Evolutionary conservation across 768 basidiomycete genomes (phyloP), one percentile per base, ranked within the genome.

Genomic region (Amanita rubescens): DNA sequence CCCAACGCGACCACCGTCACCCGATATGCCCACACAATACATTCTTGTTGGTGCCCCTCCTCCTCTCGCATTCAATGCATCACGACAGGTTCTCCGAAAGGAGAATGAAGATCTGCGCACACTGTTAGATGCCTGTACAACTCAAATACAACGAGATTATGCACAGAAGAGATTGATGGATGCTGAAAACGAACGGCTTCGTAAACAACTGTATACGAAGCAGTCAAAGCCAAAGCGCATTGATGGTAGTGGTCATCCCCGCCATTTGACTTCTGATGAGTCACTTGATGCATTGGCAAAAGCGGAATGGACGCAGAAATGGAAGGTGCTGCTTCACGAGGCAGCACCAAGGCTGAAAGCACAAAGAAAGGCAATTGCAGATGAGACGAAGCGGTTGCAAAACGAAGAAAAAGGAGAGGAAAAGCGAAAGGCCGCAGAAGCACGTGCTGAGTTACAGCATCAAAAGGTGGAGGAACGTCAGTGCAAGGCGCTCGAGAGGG

Each of bases 101-200:
- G 39, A 41, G 19, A 41, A 41, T 20, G 19, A 41, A 5, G 19
- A 5, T 15, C 5, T 41, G 19, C 6, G 39, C 14, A 14, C 25
- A 25, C 8, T 47, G 20, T 6, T 17, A 19, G 6, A 25, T 5
- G 30, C 24, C 12, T 7, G 45, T 47, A 15, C 7, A 6, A 12
- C 22, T 17, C 24, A n/a, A n/a, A n/a, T 68, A 24, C 58, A 59
- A 22, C 37, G 20, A 5, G 64, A 63, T 22, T 55, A 60, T 22
- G 62, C 65, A 6, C 55, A 49, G 22, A 65, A 56, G 54, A 38
- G 51, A 37, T 51, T 69, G 5, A 67, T 69, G 63, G 65, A 67
- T 24, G 30, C 38, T 0, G 66, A 70, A 54, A 70, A 69, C 56
- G 61, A 59, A 42, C 22, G 54, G 35, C 43, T 69, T 33, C 49